Evolutionary conservation across 1,284 basidiomycete species (phyloP).

Genomic region (Vanrija sp.): DNA sequence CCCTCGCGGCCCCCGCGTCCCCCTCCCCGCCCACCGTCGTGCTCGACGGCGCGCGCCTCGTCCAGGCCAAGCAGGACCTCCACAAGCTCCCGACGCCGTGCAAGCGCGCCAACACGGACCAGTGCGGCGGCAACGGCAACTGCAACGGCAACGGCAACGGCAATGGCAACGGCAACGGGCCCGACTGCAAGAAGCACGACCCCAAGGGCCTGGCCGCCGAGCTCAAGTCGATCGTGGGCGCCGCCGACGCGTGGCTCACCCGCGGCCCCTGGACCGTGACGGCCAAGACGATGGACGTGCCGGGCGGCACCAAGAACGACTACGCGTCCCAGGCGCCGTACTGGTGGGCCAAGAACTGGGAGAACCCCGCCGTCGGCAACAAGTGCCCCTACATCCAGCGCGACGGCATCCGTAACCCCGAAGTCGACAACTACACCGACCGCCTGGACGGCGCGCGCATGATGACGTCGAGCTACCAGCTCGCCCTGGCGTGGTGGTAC

Average conservation of each 20-base stretch:
- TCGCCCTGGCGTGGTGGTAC: slow-evolving; percentile 14
- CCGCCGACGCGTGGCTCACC: slow-evolving; percentile 1
- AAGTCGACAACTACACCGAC: slow-evolving; percentile 11
- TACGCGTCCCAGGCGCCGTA: slow-evolving; percentile 15
- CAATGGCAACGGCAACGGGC: not conserved
- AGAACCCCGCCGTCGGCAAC: not conserved
- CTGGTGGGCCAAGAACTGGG: slow-evolving; percentile 12
- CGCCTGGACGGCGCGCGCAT: slow-evolving; percentile 6
- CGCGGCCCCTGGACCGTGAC: slow-evolving; percentile 10
- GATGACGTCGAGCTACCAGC: slow-evolving; percentile 8
- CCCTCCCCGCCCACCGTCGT: slow-evolving; percentile 1
- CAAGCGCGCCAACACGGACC: too few relatives aligned
- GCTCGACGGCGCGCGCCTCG: slow-evolving; percentile 4
- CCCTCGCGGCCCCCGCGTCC: too few relatives aligned
- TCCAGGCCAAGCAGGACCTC: not conserved
- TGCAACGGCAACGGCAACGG: too few relatives aligned
- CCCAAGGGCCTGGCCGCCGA: not conserved
- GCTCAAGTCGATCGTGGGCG: not conserved
- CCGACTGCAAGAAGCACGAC: not conserved
- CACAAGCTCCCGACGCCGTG: too few relatives aligned
- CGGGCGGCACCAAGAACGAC: slow-evolving; percentile 7
- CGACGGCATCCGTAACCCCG: slow-evolving; percentile 12
- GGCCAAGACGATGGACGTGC: slow-evolving; percentile 5
- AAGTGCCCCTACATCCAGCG: slow-evolving; percentile 12
- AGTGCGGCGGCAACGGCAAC: too few relatives aligned